These are phyloP conservation scores for Beta macrorhiza DNA, from an alignment of 179 eudicot genomes.

Conservation along the genomic window DNA sequence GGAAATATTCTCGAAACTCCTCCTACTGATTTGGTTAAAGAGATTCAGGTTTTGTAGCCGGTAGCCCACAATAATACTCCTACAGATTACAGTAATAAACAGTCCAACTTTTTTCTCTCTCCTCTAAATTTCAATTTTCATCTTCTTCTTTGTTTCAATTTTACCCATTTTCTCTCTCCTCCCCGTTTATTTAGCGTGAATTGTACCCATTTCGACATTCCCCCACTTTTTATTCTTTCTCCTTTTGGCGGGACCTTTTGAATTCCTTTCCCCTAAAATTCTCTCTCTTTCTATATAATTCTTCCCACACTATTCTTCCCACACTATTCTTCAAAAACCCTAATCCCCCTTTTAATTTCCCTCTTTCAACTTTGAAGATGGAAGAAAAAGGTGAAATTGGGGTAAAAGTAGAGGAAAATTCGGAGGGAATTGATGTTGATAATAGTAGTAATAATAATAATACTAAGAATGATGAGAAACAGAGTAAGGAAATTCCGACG, in stretches of 20 bases:
- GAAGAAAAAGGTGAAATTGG: background rate
- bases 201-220: background rate
- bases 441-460: background rate
- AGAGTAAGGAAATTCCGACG: background rate
- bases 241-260: slow-evolving; percentile 31
- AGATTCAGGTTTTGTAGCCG: too few species aligned
- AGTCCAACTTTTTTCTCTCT: too few species aligned
- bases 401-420: background rate
- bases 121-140: background rate
- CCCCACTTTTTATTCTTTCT: background rate
- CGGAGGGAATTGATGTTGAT: background rate
- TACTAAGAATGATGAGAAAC: background rate
- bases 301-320: background rate
- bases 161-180: background rate
- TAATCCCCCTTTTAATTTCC: background rate
- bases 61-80: background rate
- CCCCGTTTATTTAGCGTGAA: background rate
- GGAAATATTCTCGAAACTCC: too few species aligned
- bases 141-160: background rate
- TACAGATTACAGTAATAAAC: too few species aligned
- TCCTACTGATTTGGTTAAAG: too few species aligned
- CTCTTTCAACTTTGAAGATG: background rate
- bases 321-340: background rate
- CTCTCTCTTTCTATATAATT: too few species aligned
- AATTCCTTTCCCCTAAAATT: background rate